phyloP scores from a whole-genome alignment of 345 rosid genomes.

The Syzygium jambos region DNA sequence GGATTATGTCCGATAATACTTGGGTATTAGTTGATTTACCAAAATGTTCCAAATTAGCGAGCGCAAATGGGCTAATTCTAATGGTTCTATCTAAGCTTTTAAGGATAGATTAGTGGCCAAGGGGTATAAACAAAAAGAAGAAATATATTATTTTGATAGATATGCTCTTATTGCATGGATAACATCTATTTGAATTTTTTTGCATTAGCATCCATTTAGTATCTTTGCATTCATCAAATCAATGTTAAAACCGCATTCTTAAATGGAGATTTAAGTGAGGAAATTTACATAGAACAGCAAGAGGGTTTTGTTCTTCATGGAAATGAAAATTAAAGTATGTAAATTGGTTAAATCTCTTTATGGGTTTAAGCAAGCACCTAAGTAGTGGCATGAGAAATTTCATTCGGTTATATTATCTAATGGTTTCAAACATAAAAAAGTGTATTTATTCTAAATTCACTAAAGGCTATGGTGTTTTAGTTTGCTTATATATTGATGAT shows the following conservation, averaged over 20 bases:
- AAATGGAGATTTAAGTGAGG: background rate
- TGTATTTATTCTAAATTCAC: background rate
- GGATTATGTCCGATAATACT: background rate
- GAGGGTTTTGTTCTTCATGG: background rate
- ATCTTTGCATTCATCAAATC: background rate
- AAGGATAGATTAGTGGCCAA: background rate
- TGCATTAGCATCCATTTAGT: background rate
- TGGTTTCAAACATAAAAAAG: background rate
- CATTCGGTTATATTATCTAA: background rate
- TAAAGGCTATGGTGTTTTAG: background rate
- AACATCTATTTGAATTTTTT: background rate
- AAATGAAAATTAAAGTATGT: background rate
- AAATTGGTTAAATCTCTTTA: background rate
- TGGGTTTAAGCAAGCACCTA: background rate
- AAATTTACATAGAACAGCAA: background rate
- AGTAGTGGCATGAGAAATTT: background rate
- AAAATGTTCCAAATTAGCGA: background rate
- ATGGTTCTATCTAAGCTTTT: background rate
- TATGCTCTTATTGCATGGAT: background rate
- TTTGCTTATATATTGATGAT: background rate
- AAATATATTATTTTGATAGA: background rate
- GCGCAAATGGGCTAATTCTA: background rate
- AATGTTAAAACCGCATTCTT: background rate
- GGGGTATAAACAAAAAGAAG: background rate
- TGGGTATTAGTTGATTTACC: background rate